Conservation (phyloP, 2,329 filamentous ascomycete genomes). For the Fusarium subtropicale region DNA sequence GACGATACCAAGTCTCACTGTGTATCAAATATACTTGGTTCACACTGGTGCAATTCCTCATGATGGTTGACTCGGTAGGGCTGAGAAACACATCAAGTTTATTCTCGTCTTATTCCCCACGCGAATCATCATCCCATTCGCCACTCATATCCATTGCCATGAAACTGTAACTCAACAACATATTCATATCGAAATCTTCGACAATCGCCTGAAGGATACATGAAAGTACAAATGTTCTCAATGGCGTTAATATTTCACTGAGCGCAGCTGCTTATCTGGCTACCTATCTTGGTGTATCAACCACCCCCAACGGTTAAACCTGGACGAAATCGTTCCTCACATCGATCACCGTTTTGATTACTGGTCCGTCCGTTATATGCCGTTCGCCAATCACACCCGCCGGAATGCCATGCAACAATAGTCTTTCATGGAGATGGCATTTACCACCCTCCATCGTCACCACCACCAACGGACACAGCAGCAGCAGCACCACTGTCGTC, state of each 20-base stretch:
- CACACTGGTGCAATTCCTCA: neutral
- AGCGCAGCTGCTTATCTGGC: neutral
- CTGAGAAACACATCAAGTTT: conserved; percentile 1
- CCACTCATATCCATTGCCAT: neutral
- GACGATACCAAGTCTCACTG: no score
- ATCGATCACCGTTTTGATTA: conserved; percentile 5
- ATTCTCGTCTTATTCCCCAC: conserved; percentile 19
- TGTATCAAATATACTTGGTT: neutral
- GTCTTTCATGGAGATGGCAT: neutral
- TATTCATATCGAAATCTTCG: neutral
- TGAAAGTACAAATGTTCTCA: neutral
- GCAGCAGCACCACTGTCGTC: conserved; percentile 14
- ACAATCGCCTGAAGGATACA: neutral
- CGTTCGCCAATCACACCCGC: neutral
- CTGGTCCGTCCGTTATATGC: conserved; percentile 1
- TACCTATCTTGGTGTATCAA: neutral
- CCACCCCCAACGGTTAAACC: neutral
- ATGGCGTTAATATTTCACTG: conserved; percentile 7
- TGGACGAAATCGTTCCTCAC: conserved; percentile 24
- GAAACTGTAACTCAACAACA: conserved; percentile 4
- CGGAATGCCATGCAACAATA: neutral
- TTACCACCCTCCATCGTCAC: conserved; percentile 39
- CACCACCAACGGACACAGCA: conserved; percentile 7
- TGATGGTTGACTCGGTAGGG: neutral
- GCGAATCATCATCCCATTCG: neutral